phyloP scores from a whole-genome alignment of 331 rosid species.

The Cucumis variabilis region DNA sequence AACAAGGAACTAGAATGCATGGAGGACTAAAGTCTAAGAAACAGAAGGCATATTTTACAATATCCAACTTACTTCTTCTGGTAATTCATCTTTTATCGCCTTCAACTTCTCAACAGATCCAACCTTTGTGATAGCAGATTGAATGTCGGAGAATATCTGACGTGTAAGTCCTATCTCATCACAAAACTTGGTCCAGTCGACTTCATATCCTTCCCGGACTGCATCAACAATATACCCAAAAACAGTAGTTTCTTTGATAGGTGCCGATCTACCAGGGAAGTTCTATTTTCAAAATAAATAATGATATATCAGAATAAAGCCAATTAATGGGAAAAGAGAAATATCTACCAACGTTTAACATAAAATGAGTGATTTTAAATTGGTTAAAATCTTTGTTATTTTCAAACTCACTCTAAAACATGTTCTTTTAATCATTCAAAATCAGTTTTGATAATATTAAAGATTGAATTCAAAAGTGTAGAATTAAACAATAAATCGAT shows the following conservation, averaged over 20 bases:
- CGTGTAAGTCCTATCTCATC: conserved; percentile 60
- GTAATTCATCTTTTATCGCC: conserved; percentile 85
- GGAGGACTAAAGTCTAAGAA: background rate
- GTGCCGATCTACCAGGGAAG: conserved; percentile 75
- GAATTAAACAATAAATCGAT: no score
- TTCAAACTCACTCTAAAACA: background rate
- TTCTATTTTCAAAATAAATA: conserved; percentile 48
- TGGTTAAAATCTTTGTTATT: background rate
- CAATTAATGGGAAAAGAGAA: background rate
- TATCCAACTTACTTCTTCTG: conserved; percentile 71
- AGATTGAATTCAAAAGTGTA: no score
- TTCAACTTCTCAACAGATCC: conserved; percentile 82
- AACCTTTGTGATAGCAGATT: conserved; percentile 71
- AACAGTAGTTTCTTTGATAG: conserved; percentile 86
- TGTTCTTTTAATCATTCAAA: background rate
- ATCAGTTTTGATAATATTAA: no score
- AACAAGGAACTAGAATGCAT: background rate
- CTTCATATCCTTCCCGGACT: conserved; percentile 68
- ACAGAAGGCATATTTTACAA: conserved; percentile 27
- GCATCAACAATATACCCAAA: conserved; percentile 73
- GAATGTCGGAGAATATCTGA: conserved; percentile 50
- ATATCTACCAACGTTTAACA: background rate
- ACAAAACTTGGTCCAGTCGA: conserved; percentile 77
- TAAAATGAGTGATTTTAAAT: background rate
- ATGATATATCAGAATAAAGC: conserved; percentile 17